A percentile compares a stretch with the other conserved stretches of the same genome.
Evolutionary conservation across 2,329 filamentous ascomycete species (phyloP).

Genomic region (Trichoderma citrinoviride): DNA sequence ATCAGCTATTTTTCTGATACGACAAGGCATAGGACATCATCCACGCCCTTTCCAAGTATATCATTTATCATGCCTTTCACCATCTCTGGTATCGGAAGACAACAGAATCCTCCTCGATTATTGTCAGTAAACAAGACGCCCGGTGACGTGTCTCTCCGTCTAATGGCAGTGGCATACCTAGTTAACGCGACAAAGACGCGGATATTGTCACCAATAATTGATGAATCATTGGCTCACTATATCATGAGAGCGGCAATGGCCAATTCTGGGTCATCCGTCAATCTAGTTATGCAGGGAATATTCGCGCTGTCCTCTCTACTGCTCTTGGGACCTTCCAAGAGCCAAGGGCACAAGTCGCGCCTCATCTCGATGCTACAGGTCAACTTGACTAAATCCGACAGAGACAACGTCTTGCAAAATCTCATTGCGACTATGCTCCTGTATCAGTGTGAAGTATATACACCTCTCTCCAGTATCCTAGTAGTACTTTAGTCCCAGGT

Average conservation of each 20-base stretch:
- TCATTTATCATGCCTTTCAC: neutral
- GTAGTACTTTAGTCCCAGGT: neutral
- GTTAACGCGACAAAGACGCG: conserved; percentile 15
- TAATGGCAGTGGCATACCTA: neutral
- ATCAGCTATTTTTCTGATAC: neutral
- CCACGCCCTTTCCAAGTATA: neutral
- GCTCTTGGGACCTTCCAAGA: conserved; percentile 6
- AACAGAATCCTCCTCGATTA: neutral
- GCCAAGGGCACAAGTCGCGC: neutral
- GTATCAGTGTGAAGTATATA: conserved; percentile 20
- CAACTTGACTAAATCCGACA: neutral
- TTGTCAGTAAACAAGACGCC: neutral
- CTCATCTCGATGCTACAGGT: conserved; percentile 17
- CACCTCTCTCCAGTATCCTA: too few relatives aligned
- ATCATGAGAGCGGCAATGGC: conserved; percentile 7
- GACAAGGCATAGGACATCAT: neutral
- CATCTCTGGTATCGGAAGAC: neutral
- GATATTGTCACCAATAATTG: conserved; percentile 17
- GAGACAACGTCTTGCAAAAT: conserved; percentile 15
- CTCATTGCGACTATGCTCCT: conserved; percentile 21
- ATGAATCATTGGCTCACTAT: conserved; percentile 18
- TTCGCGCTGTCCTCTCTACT: conserved; percentile 8
- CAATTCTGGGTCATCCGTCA: neutral
- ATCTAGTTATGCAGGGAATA: conserved; percentile 10
- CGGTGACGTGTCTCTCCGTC: neutral